Evolutionary conservation across 768 basidiomycete species (phyloP), one percentile per base, ranked within the genome.

Genomic region (Amanita inopinata): DNA sequence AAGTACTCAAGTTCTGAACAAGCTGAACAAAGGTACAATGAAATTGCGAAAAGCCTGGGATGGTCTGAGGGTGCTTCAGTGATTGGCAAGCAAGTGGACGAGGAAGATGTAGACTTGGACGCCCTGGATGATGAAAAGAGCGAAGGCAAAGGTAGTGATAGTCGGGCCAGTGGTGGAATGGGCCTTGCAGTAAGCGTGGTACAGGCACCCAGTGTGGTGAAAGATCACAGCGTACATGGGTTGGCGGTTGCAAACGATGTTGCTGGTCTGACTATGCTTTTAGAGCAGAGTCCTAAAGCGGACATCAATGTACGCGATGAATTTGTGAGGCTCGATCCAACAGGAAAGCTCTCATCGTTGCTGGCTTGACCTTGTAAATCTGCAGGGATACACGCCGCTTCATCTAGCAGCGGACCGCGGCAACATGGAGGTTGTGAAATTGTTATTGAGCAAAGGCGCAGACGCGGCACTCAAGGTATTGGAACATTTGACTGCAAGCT

Each of bases 361-460:
- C n/a, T n/a, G 5, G 22, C 18, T 35, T 40, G 23, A 36, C n/a
- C 28, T 28, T 14, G 33, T 32, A 9, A 22, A 15, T 43, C 38
- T 35, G 14, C 53, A 96, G 92, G 91, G 88, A 25, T 91, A 90
- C 57, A 87, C 90, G 0, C 72, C 91, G 5, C 61, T 96, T 14
- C 92, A 96, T 52, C 68, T 93, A 0, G 91, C 92, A 3, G 76
- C 80, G 19, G 92, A 96, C 58, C 68, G 91, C 53, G 92, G 92
- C 1, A 70, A 78, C 52, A 42, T 65, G 5, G 64, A 67, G 0
- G 62, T 74, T 2, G 82, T 84, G 1, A 61, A 69, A 49, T 43
- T 78, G 3, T 60, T 96, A 30, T 55, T 92, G 14, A 51, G 65
- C 15, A 63, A 66, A 38, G 88, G 86, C 3, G 90, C 83, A 4